A percentile compares a stretch with the other conserved stretches of the same genome.
These are phyloP conservation scores for Phialophora expanda DNA, from an alignment of 2,329 filamentous ascomycete genomes.

Conservation along the genomic window DNA sequence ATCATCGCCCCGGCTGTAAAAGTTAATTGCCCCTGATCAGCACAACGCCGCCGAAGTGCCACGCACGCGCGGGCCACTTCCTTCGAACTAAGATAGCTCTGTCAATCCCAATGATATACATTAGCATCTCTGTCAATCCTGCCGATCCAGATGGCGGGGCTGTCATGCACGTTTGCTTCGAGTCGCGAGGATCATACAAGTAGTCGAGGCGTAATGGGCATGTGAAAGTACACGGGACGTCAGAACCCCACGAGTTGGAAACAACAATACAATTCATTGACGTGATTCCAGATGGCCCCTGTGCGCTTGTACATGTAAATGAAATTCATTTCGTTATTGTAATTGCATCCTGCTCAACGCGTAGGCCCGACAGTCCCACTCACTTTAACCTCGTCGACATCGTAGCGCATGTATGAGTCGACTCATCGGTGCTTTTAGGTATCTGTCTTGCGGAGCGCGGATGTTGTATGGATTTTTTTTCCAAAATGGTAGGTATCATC, in stretches of 20 bases:
- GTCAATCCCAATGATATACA: constrained; percentile 21
- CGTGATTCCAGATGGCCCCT: neutral
- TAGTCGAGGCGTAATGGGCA: neutral
- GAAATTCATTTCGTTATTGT: constrained; percentile 32
- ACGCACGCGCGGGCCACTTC: neutral
- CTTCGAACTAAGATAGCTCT: constrained; percentile 1
- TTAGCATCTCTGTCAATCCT: constrained; percentile 16
- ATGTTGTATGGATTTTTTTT: constrained; percentile 25
- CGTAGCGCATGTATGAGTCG: constrained; percentile 25
- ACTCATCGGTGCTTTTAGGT: constrained; percentile 41
- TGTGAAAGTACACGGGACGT: neutral
- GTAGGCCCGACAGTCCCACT: constrained; percentile 37
- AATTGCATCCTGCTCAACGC: constrained; percentile 40
- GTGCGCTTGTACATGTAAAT: constrained; percentile 4
- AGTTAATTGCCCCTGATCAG: constrained; percentile 18
- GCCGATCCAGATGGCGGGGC: constrained; percentile 24
- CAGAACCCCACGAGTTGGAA: neutral
- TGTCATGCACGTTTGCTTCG: neutral
- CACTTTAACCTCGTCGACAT: constrained; percentile 42
- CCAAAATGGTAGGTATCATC: constrained; percentile 21
- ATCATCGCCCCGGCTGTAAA: neutral
- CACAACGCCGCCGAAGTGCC: constrained; percentile 6
- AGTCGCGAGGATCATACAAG: neutral
- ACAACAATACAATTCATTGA: neutral
- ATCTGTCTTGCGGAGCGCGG: constrained; percentile 38